Evolutionary conservation across 331 rosid species (phyloP), one percentile per base, ranked within the genome.

Genomic region (Acacia concinna): DNA sequence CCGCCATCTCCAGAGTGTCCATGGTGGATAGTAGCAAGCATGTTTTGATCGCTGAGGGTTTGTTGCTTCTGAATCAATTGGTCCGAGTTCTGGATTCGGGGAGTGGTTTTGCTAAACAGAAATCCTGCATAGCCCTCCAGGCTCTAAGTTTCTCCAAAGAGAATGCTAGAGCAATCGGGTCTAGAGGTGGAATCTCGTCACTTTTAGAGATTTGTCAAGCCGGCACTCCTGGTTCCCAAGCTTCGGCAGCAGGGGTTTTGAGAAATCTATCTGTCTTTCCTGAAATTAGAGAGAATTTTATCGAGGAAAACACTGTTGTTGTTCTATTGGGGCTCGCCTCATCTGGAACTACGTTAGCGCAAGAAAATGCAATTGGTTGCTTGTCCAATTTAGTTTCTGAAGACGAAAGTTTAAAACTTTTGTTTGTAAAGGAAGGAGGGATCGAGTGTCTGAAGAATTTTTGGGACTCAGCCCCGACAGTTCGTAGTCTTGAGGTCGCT

Each of bases 141-240:
- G 85, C 86, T 37, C 70, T 91, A 74, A 91, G 85, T 54, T 70
- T 87, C 49, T 79, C 89, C 7, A 88, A 82, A 46, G 93, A 90
- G 67, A 88, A 90, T 76, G 96, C 93, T 0, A 82, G 90, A 51
- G 89, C 90, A 18, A 89, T 89, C 52, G 88, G 92, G n/a, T 90
- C 89, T 30, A 81, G 96, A 70, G 93, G 93, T 49, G 93, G 93
- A 59, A 75, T 91, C 82, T 78, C 88, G 17, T 87, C 91, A 44
- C 89, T 91, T 11, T 76, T 91, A 68, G 96, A 91, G 76, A 89
- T 91, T 77, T 91, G 93, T 52, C 82, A 82, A 76, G 87, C 77
- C 8, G 93, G 93, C 1, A 87, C 96, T 21, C 91, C 93, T 23
- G 91, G 89, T 46, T 89, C 95, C 28, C 95, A 88, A 41, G 92